Evolutionary conservation across 805 yeast species (phyloP).

Genomic region (Ogataea naganishii): DNA sequence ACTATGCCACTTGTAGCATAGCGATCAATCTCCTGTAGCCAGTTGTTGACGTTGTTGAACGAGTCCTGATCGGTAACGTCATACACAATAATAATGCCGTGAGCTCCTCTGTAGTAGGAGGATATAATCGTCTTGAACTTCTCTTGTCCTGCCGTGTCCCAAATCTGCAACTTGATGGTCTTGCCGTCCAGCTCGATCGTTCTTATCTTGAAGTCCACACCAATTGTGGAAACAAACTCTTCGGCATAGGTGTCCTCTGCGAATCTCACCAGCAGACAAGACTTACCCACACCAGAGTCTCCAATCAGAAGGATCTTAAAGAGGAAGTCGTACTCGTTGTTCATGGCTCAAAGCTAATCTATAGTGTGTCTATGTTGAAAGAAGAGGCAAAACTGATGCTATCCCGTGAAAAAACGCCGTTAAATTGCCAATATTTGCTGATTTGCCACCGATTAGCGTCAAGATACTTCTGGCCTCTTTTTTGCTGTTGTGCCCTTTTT

Average conservation of each 20-base stretch:
- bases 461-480: too few relatives aligned
- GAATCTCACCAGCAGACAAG: constrained; percentile 88
- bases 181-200: constrained; percentile 91
- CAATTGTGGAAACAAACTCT: constrained; percentile 94
- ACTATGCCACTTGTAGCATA: constrained; percentile 97
- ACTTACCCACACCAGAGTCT: constrained; percentile 97
- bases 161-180: constrained; percentile 86
- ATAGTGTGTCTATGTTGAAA: too few relatives aligned
- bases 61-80: constrained; percentile 97
- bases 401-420: too few relatives aligned
- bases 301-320: constrained; percentile 94
- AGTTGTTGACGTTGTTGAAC: constrained; percentile 92
- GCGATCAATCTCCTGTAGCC: constrained; percentile 98
- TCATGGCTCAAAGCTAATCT: too few relatives aligned
- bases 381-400: too few relatives aligned
- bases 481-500: too few relatives aligned
- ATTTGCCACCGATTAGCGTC: too few relatives aligned
- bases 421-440: too few relatives aligned
- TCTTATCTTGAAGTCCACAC: constrained; percentile 96
- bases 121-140: constrained; percentile 90
- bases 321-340: constrained; percentile 94
- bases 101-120: constrained; percentile 86
- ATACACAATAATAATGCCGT: constrained; percentile 80
- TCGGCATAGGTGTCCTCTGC: constrained; percentile 97
- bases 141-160: constrained; percentile 99